Evolutionary conservation across 2,329 filamentous ascomycete genomes (phyloP).

Genomic region (Fusarium illudens): DNA sequence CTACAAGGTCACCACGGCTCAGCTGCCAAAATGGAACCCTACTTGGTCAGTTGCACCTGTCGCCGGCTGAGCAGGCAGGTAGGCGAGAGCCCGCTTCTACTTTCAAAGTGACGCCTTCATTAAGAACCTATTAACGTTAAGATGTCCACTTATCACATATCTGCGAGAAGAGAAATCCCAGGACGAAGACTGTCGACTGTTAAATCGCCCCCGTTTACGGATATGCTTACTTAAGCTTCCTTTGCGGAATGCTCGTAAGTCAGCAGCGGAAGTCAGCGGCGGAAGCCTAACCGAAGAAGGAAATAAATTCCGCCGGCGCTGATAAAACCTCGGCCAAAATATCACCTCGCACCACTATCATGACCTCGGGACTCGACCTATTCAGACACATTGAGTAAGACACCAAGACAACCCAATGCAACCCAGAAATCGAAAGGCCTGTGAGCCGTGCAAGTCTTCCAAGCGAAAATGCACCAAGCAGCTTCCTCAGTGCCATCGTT

Average conservation of each 20-base stretch:
- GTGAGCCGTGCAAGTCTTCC: conserved; percentile 20
- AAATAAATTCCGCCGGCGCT: background rate
- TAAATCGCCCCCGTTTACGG: no score
- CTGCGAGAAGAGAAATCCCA: no score
- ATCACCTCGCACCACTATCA: background rate
- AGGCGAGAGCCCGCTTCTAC: no score
- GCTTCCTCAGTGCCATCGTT: conserved; percentile 28
- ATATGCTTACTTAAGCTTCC: background rate
- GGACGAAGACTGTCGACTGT: no score
- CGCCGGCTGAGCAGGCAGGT: no score
- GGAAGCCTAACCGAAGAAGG: conserved; percentile 17
- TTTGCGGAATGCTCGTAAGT: background rate
- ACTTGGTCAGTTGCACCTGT: no score
- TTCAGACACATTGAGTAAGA: no score
- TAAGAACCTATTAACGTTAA: no score
- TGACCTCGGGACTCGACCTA: background rate
- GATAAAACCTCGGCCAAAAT: background rate
- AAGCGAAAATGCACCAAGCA: conserved; percentile 35
- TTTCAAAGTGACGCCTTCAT: no score
- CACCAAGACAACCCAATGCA: background rate
- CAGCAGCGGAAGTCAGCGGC: background rate
- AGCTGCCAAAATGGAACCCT: no score
- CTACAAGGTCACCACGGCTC: no score
- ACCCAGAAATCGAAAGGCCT: conserved; percentile 12
- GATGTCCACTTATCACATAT: no score